Conservation (phyloP, 345 rosid genomes). For the Populus euphratica region DNA sequence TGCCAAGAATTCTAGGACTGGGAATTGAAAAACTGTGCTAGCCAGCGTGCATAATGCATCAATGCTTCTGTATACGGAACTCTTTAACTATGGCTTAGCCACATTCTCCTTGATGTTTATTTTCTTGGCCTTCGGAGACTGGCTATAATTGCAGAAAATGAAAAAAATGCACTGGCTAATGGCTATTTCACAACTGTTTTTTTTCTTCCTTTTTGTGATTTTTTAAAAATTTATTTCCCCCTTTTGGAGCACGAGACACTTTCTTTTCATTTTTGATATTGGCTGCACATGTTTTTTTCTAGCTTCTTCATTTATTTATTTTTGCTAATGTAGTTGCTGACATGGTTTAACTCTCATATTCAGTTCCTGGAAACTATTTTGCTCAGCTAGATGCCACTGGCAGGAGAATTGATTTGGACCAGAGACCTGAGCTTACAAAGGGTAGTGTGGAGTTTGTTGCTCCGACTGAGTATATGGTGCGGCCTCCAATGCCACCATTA, state of each 20-base stretch:
- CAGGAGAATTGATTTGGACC: conserved; percentile 83
- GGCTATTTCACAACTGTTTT: background rate
- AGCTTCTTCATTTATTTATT: background rate
- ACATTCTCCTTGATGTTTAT: background rate
- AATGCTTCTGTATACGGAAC: background rate
- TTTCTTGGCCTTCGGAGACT: background rate
- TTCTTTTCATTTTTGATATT: background rate
- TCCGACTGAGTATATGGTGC: conserved; percentile 99
- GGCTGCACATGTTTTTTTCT: background rate
- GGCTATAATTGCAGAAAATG: background rate
- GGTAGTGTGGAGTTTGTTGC: conserved; percentile 97
- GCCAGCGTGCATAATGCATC: background rate
- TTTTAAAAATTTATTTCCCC: background rate
- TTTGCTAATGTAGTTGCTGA: conserved; percentile 6
- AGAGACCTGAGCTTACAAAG: conserved; percentile 88
- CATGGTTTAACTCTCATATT: conserved; percentile 21
- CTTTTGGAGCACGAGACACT: background rate
- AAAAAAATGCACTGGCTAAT: background rate
- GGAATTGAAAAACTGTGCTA: background rate
- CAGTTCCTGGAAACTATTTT: conserved; percentile 95
- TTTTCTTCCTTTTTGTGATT: background rate
- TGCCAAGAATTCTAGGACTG: background rate
- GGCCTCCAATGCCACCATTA: conserved; percentile 98
- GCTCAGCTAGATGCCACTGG: conserved; percentile 89
- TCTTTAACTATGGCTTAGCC: background rate